Conservation (phyloP, 352 stramenopile genomes). For the Globisporangium yorkense region DNA sequence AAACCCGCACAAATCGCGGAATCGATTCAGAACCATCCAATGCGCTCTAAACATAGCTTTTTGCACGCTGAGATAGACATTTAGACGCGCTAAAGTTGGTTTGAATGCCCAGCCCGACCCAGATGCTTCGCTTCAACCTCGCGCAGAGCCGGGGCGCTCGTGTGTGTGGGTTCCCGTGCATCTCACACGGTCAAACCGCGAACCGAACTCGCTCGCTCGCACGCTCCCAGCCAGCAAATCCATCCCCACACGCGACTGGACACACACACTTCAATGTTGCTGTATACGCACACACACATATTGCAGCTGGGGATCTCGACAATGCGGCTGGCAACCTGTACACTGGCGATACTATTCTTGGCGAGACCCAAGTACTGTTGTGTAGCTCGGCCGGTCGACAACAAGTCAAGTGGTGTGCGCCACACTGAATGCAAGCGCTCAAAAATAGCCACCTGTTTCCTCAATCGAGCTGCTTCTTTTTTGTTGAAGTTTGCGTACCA, state of each 20-base stretch:
- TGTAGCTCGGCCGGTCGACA: no score
- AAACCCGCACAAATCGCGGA: no score
- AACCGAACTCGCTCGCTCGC: slow-evolving; percentile 1
- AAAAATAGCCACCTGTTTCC: slow-evolving; percentile 3
- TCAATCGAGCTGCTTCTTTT: slow-evolving; percentile 25
- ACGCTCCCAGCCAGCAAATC: slow-evolving; percentile 11
- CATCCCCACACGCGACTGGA: not conserved
- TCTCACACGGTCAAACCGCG: not conserved
- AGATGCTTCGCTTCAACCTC: slow-evolving; percentile 30
- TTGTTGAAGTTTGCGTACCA: slow-evolving; percentile 20
- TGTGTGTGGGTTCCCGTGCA: not conserved
- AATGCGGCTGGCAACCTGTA: not conserved
- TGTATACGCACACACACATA: not conserved
- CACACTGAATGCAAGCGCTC: not conserved
- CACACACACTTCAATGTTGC: slow-evolving; percentile 1
- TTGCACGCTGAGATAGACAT: no score
- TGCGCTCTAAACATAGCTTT: no score
- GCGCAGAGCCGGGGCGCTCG: slow-evolving; percentile 12
- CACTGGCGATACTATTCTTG: not conserved
- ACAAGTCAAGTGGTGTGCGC: not conserved
- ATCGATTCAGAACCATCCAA: no score
- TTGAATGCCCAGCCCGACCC: not conserved
- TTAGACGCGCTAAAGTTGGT: not conserved
- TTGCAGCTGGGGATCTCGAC: not conserved
- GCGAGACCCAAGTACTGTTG: not conserved